Conservation (phyloP, 129 eudicot species). For the Arctium lappa region DNA sequence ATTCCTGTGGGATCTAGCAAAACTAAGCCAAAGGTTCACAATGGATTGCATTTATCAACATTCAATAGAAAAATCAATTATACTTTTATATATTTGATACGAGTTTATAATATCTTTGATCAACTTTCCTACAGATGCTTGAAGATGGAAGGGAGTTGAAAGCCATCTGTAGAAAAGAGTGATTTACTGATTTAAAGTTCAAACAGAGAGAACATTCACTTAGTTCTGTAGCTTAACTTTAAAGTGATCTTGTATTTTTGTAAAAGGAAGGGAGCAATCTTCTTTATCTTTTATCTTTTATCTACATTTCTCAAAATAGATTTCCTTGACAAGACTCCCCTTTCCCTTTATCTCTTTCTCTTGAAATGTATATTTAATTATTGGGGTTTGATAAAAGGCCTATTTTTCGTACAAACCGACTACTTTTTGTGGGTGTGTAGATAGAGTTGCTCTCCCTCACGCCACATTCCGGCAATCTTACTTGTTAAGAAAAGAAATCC, state of each 20-base stretch:
- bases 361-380: neutral
- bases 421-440: neutral
- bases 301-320: neutral
- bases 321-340: neutral
- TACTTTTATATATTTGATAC: neutral
- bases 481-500: slow-evolving; percentile 3
- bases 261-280: neutral
- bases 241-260: neutral
- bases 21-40: no score
- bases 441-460: neutral
- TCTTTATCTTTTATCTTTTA: neutral
- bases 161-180: slow-evolving; percentile 4
- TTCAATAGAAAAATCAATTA: neutral
- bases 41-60: neutral
- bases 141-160: neutral
- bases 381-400: slow-evolving; percentile 3
- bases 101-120: neutral
- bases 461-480: slow-evolving; percentile 6
- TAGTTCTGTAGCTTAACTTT: neutral
- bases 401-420: neutral
- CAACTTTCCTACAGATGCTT: neutral
- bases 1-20: neutral
- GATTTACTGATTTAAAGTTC: neutral
- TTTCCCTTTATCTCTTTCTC: neutral
- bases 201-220: neutral